Base-by-base conservation (phyloP, 192 early-diverging fungal genomes). In the Dimargaris xerosporica region DNA sequence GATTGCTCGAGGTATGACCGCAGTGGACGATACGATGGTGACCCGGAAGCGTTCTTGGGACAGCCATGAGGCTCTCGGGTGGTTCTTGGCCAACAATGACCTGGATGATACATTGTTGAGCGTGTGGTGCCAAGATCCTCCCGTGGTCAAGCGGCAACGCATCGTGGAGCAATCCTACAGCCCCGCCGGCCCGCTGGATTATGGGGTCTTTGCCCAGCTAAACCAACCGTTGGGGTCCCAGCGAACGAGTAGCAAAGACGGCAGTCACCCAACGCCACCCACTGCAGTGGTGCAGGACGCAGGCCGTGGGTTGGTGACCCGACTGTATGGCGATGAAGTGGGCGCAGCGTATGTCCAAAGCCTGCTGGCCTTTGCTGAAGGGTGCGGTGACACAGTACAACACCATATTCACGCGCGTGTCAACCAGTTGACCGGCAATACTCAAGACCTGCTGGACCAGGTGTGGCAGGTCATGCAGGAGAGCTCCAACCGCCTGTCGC, bases 301-400 rank as follows among this genome's bases (percentile, higher is more conserved):
- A 5, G 34, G 34, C 7, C 34, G 34, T 7, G 34, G 34, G 34
- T 39, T 39, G 34, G 34, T 39, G 34, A 7, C 34, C 7, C 2
- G 34, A 7, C 7, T 39, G 7, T 39, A 39, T 39, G 72, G 71
- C 43, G 70, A 74, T 25, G 41, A 64, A 2, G 30, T 73, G 54
- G 75, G 75, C 12, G 53, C 71, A 59, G 72, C 75, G 23, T 77
- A 77, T 63, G 69, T 69, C 72, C 63, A 61, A 60, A 77, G 75
- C 65, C 43, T 74, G 59, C 58, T 67, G 63, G 66, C 67, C 17
- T 77, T 77, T 65, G 66, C 71, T 34, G 70, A 68, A 7, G 75
- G 72, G 5, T 68, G 69, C 2, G 70, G 72, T 44, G 46, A 42
- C 16, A 68, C 65, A 9, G 71, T 60, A 0, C 26, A 53, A 16